Conservation (phyloP, 768 basidiomycete genomes). For the Grammothele lineata region DNA sequence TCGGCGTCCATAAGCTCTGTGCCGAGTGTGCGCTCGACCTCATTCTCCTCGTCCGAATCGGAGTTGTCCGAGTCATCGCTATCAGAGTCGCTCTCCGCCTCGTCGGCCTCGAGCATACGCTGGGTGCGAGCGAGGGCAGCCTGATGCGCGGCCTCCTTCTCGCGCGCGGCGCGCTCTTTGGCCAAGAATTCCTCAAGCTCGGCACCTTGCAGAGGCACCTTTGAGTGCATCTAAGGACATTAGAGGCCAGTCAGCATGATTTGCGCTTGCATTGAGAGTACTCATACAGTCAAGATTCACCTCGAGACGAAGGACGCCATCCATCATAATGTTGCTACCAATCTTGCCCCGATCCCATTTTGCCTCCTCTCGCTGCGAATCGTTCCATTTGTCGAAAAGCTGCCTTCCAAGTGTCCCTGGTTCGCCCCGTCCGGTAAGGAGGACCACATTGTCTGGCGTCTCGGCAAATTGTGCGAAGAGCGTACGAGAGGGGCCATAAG, state of each 20-base stretch:
- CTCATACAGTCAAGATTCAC: slow-evolving; percentile 31
- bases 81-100: slow-evolving; percentile 79
- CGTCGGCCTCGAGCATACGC: slow-evolving; percentile 91
- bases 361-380: slow-evolving; percentile 69
- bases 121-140: slow-evolving; percentile 80
- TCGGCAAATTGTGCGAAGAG: slow-evolving; percentile 86
- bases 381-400: slow-evolving; percentile 86
- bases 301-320: slow-evolving; percentile 61
- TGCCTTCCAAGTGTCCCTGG: slow-evolving; percentile 74
- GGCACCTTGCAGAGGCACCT: slow-evolving; percentile 82
- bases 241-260: no score
- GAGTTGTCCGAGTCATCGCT: slow-evolving; percentile 47
- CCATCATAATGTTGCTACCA: slow-evolving; percentile 81
- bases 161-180: slow-evolving; percentile 70
- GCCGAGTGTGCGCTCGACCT: slow-evolving; percentile 52
- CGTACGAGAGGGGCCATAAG: slow-evolving; percentile 85
- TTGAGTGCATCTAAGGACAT: slow-evolving; percentile 70
- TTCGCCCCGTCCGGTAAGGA: slow-evolving; percentile 78
- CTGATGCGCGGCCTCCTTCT: slow-evolving; percentile 83
- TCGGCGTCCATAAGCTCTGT: slow-evolving; percentile 41
- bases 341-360: slow-evolving; percentile 91
- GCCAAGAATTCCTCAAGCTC: slow-evolving; percentile 81
- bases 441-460: slow-evolving; percentile 78
- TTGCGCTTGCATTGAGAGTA: no score
- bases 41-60: slow-evolving; percentile 56